A percentile compares a stretch with the other conserved stretches of the same genome.
These are phyloP conservation scores for Orbilia blumenaviensis DNA, from an alignment of 2,329 filamentous ascomycete species.

Conservation along the genomic window DNA sequence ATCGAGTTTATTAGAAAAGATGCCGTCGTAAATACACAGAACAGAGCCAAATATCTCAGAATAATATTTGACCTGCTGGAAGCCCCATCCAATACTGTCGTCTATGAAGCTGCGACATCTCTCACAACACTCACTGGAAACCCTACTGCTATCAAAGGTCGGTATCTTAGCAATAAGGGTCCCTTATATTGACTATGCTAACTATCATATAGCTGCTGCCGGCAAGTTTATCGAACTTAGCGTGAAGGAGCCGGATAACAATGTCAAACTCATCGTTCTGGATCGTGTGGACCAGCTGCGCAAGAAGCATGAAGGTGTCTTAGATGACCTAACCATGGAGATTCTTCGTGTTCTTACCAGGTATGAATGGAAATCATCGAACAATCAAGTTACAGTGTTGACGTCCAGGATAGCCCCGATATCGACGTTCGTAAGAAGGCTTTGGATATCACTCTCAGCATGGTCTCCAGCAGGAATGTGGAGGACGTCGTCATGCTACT, in stretches of 20 bases:
- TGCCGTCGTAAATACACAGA: slow-evolving; percentile 90
- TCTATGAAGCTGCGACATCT: slow-evolving; percentile 96
- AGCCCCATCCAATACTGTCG: slow-evolving; percentile 89
- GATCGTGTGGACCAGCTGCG: slow-evolving; percentile 90
- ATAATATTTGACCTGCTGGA: slow-evolving; percentile 97
- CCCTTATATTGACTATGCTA: not conserved
- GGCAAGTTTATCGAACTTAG: slow-evolving; percentile 95
- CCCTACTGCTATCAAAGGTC: slow-evolving; percentile 90
- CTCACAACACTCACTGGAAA: slow-evolving; percentile 93
- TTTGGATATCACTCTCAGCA: slow-evolving; percentile 87
- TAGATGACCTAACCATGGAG: slow-evolving; percentile 97
- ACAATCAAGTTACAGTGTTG: not conserved
- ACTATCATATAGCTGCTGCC: slow-evolving; percentile 70
- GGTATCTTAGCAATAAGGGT: not conserved
- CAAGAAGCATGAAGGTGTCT: slow-evolving; percentile 85
- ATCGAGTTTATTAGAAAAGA: slow-evolving; percentile 98
- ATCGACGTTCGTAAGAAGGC: slow-evolving; percentile 95
- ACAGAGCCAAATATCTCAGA: slow-evolving; percentile 92
- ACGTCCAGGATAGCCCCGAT: slow-evolving; percentile 73
- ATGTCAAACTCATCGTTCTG: slow-evolving; percentile 97
- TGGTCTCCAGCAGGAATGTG: slow-evolving; percentile 99
- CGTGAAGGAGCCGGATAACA: slow-evolving; percentile 98
- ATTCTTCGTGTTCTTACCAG: slow-evolving; percentile 86
- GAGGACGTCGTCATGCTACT: slow-evolving; percentile 95
- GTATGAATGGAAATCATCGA: slow-evolving; percentile 38